Percentiles rank a stretch among this genome's conserved stretches.
phyloP scores from a whole-genome alignment of 192 early-diverging fungal genomes.

The Linnemannia exigua region DNA sequence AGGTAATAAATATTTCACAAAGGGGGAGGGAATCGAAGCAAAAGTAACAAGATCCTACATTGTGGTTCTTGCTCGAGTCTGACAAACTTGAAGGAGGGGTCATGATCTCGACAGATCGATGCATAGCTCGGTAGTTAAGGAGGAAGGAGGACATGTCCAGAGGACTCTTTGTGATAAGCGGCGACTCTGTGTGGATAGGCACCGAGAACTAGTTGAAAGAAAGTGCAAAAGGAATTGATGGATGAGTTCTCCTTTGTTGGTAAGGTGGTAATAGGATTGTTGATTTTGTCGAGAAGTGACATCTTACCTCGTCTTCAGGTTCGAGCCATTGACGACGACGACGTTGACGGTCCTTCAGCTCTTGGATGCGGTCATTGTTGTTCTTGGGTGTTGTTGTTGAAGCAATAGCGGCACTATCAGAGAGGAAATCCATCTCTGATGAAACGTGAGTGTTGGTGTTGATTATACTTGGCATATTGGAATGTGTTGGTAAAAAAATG shows the following conservation, averaged over 20 bases:
- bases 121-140: conserved; percentile 43
- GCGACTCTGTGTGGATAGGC: conserved; percentile 51
- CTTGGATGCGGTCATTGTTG: neutral
- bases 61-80: neutral
- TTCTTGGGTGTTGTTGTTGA: neutral
- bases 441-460: neutral
- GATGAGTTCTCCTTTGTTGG: neutral
- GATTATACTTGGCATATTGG: neutral
- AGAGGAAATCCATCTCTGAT: neutral
- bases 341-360: conserved; percentile 8
- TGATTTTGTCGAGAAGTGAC: neutral
- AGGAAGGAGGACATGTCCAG: conserved; percentile 47
- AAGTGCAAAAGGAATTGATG: neutral
- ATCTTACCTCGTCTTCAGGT: conserved; percentile 8
- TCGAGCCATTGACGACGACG: conserved; percentile 10
- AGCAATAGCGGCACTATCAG: neutral
- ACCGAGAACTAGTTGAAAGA: conserved; percentile 32
- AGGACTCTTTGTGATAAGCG: conserved; percentile 38
- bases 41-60: neutral
- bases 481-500: neutral
- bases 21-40: too few relatives aligned
- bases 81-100: conserved; percentile 13
- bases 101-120: conserved; percentile 55
- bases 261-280: neutral
- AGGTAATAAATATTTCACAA: too few relatives aligned